Conservation (phyloP, 192 early-diverging fungal genomes). For the Podila epigama region DNA sequence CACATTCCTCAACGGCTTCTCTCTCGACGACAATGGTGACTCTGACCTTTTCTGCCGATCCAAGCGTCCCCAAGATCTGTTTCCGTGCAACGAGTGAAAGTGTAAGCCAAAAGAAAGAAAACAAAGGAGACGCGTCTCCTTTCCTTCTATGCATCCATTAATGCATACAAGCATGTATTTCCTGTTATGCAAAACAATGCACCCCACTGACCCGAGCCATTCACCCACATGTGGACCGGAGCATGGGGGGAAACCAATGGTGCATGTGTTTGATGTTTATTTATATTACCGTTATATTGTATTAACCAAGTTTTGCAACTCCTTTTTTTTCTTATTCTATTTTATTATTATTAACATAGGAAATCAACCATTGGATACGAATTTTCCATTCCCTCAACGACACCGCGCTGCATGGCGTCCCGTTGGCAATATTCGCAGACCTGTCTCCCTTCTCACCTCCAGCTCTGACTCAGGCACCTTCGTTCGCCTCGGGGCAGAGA, state of each 20-base stretch:
- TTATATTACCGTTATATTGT: not conserved
- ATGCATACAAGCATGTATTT: not conserved
- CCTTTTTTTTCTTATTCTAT: not conserved
- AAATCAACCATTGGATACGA: conserved; percentile 30
- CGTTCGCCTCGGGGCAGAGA: not conserved
- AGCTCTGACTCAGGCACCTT: not conserved
- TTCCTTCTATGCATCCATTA: not conserved
- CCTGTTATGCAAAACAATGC: not conserved
- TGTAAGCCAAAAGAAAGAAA: conserved; percentile 17
- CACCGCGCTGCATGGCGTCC: not conserved
- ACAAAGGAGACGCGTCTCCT: no score
- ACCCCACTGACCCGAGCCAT: no score
- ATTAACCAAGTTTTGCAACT: not conserved
- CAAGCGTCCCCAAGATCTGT: conserved; percentile 9
- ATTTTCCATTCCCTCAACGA: conserved; percentile 34
- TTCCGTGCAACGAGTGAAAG: conserved; percentile 39
- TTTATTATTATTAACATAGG: conserved; percentile 8
- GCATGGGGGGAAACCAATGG: no score
- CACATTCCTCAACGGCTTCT: not conserved
- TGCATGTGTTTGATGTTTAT: no score
- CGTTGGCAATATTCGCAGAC: conserved; percentile 6
- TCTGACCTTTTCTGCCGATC: conserved; percentile 9
- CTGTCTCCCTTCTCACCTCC: not conserved
- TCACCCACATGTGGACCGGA: no score
- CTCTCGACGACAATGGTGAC: conserved; percentile 23